Evolutionary conservation across 805 yeast species (phyloP).

Genomic region (Ogataea paraovalis): DNA sequence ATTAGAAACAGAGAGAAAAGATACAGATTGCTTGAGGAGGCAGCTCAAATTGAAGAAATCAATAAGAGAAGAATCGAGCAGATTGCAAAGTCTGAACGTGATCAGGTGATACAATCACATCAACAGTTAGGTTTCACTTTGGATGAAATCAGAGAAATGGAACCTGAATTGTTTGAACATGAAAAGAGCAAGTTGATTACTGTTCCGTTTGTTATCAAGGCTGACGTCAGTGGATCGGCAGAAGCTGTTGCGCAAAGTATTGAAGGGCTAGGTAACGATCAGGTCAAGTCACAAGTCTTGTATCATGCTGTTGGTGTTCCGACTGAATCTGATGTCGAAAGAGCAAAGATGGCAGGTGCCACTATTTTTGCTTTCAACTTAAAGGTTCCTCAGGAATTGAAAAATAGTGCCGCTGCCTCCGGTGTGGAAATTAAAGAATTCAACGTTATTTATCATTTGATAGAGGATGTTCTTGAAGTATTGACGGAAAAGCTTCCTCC

Average conservation of each 20-base stretch:
- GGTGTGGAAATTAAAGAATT: conserved; percentile 59
- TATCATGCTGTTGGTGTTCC: conserved; percentile 76
- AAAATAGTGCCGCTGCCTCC: conserved; percentile 50
- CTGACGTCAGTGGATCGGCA: conserved; percentile 92
- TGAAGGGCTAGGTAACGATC: conserved; percentile 79
- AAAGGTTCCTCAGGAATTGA: conserved; percentile 59
- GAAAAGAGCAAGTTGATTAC: conserved; percentile 30
- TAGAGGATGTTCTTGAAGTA: conserved; percentile 73
- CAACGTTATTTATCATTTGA: conserved; percentile 81
- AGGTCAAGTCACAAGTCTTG: conserved; percentile 67
- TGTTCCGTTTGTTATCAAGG: conserved; percentile 68
- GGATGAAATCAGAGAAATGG: conserved; percentile 39
- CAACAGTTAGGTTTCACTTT: conserved; percentile 56
- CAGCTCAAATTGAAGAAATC: conserved; percentile 61
- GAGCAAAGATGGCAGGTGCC: conserved; percentile 70
- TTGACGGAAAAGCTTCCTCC: conserved; percentile 62
- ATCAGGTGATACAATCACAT: conserved; percentile 53
- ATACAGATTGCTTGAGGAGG: conserved; percentile 49
- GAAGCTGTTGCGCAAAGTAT: conserved; percentile 89
- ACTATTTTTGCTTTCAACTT: conserved; percentile 76
- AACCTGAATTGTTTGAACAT: conserved; percentile 30
- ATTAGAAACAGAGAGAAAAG: conserved; percentile 58
- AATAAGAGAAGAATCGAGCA: conserved; percentile 63
- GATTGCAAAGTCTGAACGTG: conserved; percentile 47
- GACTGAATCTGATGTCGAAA: conserved; percentile 58